These are phyloP conservation scores for Emericellopsis cladophorae DNA, from an alignment of 2,329 filamentous ascomycete genomes.

Conservation along the genomic window DNA sequence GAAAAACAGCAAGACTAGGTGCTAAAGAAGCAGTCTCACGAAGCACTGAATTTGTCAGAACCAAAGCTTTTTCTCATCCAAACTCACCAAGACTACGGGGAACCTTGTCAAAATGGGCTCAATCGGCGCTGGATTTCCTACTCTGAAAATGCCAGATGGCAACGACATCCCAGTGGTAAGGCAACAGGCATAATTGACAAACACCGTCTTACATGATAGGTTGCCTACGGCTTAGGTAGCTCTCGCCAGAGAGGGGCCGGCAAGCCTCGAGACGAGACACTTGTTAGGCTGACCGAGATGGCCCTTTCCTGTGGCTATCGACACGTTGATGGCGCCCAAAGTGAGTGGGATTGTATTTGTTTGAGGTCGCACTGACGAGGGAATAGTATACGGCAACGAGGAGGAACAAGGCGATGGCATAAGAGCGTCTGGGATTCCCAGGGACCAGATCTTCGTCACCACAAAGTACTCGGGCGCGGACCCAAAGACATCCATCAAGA, in stretches of 20 bases:
- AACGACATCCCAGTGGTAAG: slow-evolving; percentile 57
- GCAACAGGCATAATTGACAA: neutral
- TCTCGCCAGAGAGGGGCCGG: slow-evolving; percentile 2
- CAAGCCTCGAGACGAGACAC: slow-evolving; percentile 44
- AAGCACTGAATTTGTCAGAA: too few species aligned
- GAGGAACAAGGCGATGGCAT: slow-evolving; percentile 60
- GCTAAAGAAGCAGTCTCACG: too few species aligned
- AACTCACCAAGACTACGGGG: too few species aligned
- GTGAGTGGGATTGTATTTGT: slow-evolving; percentile 20
- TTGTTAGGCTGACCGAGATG: slow-evolving; percentile 35
- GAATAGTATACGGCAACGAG: slow-evolving; percentile 50
- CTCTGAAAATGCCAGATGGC: slow-evolving; percentile 61
- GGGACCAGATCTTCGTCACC: slow-evolving; percentile 56
- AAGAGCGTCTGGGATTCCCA: slow-evolving; percentile 49
- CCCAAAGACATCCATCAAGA: slow-evolving; percentile 27
- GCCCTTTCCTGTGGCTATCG: slow-evolving; percentile 59
- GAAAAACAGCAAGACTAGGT: too few species aligned
- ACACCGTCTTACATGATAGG: slow-evolving; percentile 2
- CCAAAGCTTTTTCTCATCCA: too few species aligned
- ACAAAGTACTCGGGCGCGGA: slow-evolving; percentile 38
- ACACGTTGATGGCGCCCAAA: slow-evolving; percentile 65
- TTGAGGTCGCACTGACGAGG: neutral
- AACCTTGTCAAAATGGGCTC: too few species aligned
- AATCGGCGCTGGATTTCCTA: slow-evolving; percentile 25
- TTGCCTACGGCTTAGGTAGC: slow-evolving; percentile 2